phyloP scores from a whole-genome alignment of 2,329 filamentous ascomycete genomes.

The Graphilbum ipis-grandicollis region DNA sequence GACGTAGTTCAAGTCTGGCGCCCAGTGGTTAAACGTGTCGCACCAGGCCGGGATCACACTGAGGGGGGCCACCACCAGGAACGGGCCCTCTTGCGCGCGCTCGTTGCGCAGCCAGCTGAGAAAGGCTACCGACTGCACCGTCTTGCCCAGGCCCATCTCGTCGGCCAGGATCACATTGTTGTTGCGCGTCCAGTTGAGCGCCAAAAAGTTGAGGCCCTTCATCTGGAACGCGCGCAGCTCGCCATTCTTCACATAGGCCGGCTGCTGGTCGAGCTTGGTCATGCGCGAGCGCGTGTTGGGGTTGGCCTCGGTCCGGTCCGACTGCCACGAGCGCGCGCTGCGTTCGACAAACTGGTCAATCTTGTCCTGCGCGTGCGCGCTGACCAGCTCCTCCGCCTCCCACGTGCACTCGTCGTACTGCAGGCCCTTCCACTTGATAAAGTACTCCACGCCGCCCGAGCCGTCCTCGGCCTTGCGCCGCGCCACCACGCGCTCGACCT shows the following conservation, averaged over 20 bases:
- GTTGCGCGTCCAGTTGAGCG: slow-evolving; percentile 84
- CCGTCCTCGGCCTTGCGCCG: slow-evolving; percentile 63
- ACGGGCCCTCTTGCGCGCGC: slow-evolving; percentile 78
- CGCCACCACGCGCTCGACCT: slow-evolving; percentile 85
- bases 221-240: slow-evolving; percentile 86
- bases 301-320: slow-evolving; percentile 62
- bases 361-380: slow-evolving; percentile 64
- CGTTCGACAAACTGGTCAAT: slow-evolving; percentile 86
- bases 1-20: slow-evolving; percentile 90
- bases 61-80: slow-evolving; percentile 89
- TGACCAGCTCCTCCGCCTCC: slow-evolving; percentile 58
- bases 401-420: slow-evolving; percentile 92
- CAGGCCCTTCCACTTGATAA: slow-evolving; percentile 91
- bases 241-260: slow-evolving; percentile 68
- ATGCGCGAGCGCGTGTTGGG: slow-evolving; percentile 56
- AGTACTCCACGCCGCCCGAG: slow-evolving; percentile 72
- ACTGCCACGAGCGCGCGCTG: slow-evolving; percentile 61
- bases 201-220: slow-evolving; percentile 84
- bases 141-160: slow-evolving; percentile 97
- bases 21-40: slow-evolving; percentile 93
- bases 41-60: slow-evolving; percentile 98
- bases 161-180: slow-evolving; percentile 96
- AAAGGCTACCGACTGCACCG: slow-evolving; percentile 91
- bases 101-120: slow-evolving; percentile 93
- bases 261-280: slow-evolving; percentile 62